Base-by-base conservation (phyloP, 2,329 filamentous ascomycete species). In the Tolypocladium tundrense region DNA sequence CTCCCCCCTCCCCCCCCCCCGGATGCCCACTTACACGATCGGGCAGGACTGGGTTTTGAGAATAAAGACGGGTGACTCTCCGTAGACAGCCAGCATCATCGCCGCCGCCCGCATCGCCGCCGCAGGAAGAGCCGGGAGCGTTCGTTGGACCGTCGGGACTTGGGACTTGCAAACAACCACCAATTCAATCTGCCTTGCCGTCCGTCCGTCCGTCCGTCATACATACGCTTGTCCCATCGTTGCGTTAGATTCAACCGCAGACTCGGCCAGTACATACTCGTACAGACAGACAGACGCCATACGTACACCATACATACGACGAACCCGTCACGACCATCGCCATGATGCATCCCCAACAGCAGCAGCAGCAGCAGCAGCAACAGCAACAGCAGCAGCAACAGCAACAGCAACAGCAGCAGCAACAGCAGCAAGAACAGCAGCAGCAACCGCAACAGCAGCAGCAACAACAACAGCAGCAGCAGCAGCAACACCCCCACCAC, bases 341-440 rank as follows among this genome's bases (percentile, higher is more conserved):
- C 54, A 58, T 58, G 57, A 56, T 58, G 57, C 48, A 56, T 27
- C 57, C 40, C 31, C 53, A 54, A 13, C 40, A 54, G n/a, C 53
- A 43, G 16, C 53, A 58, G 16, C 52, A 55, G 24, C 56, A 51
- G 52, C 51, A 58, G 42, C 40, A 27, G 24, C 24, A 27, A 37
- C 43, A 55, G 24, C 56, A 51, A 42, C 51, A 58, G 41, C 57
- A 53, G 40, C 43, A 55, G 14, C 53, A 58, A 14, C 56, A 55
- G 24, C 56, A 51, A 42, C 51, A 58, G 41, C 57, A 53, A 40
- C 43, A 55, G 14, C 53, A 58, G 53, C 43, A 50, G 43, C 43
- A 45, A 21, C 56, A 52, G 43, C 43, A 35, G 37, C 37, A 48
- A 21, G 51, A 57, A 33, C 56, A 54, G 9, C 39, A 45, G 4